Percentiles rank a stretch among this genome's conserved stretches.
These are phyloP conservation scores for Ogataea parapolymorpha DNA, from an alignment of 805 yeast species.

Conservation along the genomic window DNA sequence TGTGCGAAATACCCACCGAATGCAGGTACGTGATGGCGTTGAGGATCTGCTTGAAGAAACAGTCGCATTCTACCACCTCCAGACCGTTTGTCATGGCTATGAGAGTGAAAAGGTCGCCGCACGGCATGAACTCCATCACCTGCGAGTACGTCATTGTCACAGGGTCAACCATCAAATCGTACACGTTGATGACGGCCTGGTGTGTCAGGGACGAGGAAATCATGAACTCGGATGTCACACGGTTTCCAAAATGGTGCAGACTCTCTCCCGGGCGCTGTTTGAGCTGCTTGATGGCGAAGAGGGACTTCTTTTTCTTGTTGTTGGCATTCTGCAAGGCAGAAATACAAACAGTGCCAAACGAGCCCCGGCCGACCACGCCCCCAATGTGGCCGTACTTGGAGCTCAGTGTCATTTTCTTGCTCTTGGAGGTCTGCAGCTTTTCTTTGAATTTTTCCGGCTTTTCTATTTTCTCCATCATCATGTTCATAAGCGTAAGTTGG, in stretches of 20 bases:
- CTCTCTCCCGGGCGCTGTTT: constrained; percentile 59
- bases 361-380: constrained; percentile 48
- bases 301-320: constrained; percentile 38
- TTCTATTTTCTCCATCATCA: constrained; percentile 45
- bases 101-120: constrained; percentile 71
- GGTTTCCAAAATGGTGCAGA: constrained; percentile 54
- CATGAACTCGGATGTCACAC: constrained; percentile 88
- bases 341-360: constrained; percentile 46
- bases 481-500: constrained; percentile 46
- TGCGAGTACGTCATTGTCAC: constrained; percentile 71
- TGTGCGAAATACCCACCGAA: constrained; percentile 88
- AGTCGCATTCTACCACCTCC: constrained; percentile 72
- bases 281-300: constrained; percentile 77
- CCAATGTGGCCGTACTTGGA: constrained; percentile 50
- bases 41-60: constrained; percentile 82
- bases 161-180: constrained; percentile 75
- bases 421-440: constrained; percentile 22
- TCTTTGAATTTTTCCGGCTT: constrained; percentile 36
- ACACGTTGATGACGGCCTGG: constrained; percentile 71
- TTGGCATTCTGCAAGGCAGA: constrained; percentile 40
- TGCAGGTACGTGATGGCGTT: constrained; percentile 85
- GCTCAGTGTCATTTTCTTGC: constrained; percentile 35
- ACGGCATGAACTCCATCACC: constrained; percentile 94
- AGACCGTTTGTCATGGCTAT: constrained; percentile 51
- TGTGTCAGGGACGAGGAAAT: constrained; percentile 75